Conservation (phyloP, 177 flowering plant species). For the Vitis hybrid region DNA sequence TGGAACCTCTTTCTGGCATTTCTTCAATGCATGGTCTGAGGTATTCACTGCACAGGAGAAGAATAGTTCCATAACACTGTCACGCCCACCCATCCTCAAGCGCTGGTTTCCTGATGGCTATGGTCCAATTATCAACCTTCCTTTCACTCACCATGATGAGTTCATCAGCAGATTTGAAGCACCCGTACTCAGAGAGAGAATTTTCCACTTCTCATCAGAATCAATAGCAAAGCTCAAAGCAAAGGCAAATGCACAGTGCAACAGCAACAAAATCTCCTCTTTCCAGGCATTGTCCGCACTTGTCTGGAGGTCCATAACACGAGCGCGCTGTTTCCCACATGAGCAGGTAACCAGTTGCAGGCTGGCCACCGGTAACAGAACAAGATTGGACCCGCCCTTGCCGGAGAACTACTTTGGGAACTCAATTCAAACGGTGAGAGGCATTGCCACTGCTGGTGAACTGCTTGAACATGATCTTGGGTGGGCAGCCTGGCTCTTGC, state of each 20-base stretch:
- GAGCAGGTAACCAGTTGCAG: constrained; percentile 41
- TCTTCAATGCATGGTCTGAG: no score
- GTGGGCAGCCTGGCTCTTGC: constrained; percentile 57
- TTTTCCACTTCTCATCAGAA: no score
- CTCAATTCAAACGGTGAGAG: constrained; percentile 29
- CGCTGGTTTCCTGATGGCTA: no score
- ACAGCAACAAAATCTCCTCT: constrained; percentile 44
- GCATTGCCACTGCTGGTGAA: constrained; percentile 35
- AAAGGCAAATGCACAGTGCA: constrained; percentile 38
- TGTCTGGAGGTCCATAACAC: constrained; percentile 51
- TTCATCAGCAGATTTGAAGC: no score
- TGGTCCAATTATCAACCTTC: constrained; percentile 25
- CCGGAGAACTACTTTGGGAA: constrained; percentile 54
- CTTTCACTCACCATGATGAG: constrained; percentile 34
- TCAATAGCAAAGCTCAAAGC: no score
- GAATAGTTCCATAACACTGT: no score
- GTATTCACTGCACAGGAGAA: no score
- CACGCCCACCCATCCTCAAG: no score
- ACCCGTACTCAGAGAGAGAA: no score
- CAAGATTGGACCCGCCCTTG: constrained; percentile 54
- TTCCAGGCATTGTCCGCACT: constrained; percentile 55
- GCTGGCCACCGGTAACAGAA: constrained; percentile 40
- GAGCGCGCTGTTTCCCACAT: constrained; percentile 25
- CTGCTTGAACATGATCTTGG: constrained; percentile 40
- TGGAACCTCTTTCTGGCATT: no score